phyloP scores from a whole-genome alignment of 768 basidiomycete species.

The Holtermannia corniformis region DNA sequence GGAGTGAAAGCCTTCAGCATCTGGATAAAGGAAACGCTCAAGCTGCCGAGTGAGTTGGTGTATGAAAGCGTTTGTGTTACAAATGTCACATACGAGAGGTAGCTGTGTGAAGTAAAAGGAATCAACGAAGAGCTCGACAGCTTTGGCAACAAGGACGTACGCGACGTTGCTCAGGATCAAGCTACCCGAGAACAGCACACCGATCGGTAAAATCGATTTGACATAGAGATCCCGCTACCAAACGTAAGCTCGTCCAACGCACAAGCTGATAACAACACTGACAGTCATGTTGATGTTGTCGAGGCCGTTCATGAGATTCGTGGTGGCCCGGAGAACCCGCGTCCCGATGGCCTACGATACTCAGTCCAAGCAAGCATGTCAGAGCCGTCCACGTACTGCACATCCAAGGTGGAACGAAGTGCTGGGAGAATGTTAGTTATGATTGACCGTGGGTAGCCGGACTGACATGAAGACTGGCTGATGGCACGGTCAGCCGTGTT shows the following conservation, averaged over 20 bases:
- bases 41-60: slow-evolving; percentile 77
- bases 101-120: too few relatives aligned
- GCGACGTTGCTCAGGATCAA: slow-evolving; percentile 86
- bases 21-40: slow-evolving; percentile 46
- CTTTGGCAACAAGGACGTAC: slow-evolving; percentile 48
- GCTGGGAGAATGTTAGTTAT: slow-evolving; percentile 13
- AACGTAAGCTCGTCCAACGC: too few relatives aligned
- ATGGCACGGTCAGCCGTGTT: slow-evolving; percentile 15
- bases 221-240: slow-evolving; percentile 47
- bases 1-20: slow-evolving; percentile 69
- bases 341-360: slow-evolving; percentile 32
- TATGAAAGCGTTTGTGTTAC: too few relatives aligned
- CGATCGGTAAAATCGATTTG: slow-evolving; percentile 83
- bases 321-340: slow-evolving; percentile 28
- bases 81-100: too few relatives aligned
- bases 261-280: slow-evolving; percentile 6
- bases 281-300: slow-evolving; percentile 38
- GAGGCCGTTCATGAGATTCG: slow-evolving; percentile 36
- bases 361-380: not conserved
- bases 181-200: slow-evolving; percentile 82
- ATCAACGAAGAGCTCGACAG: too few relatives aligned
- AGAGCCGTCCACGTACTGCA: slow-evolving; percentile 19
- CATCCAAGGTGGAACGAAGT: slow-evolving; percentile 37
- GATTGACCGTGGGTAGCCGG: not conserved
- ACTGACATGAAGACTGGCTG: slow-evolving; percentile 37